Percentiles rank a stretch among this genome's conserved stretches.
phyloP scores from a whole-genome alignment of 495 filamentous ascomycete genomes.

The Bombardia bombarda region DNA sequence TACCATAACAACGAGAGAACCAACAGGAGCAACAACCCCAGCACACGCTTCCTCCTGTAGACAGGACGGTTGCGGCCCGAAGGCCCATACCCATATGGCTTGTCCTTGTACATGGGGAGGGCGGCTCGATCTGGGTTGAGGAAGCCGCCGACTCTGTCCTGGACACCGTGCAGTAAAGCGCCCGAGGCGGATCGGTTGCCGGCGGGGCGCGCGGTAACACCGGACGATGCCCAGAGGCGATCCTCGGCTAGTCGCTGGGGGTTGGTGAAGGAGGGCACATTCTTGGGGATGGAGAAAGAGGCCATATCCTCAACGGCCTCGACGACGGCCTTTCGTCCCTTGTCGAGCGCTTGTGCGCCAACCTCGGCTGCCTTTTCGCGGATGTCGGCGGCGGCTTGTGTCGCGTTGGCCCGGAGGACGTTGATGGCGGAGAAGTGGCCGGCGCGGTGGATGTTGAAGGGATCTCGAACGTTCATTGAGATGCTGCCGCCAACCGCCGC shows the following conservation, averaged over 20 bases:
- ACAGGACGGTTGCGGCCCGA: slow-evolving; percentile 39
- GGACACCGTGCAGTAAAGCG: slow-evolving; percentile 38
- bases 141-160: slow-evolving; percentile 33
- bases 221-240: slow-evolving; percentile 51
- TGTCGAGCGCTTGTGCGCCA: slow-evolving; percentile 33
- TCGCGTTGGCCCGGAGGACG: slow-evolving; percentile 31
- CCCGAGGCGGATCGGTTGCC: too few species aligned
- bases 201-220: slow-evolving; percentile 10
- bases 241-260: slow-evolving; percentile 63
- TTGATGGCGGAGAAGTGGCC: slow-evolving; percentile 29
- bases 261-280: slow-evolving; percentile 64
- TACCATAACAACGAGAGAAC: slow-evolving; percentile 49
- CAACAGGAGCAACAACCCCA: slow-evolving; percentile 41
- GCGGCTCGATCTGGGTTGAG: slow-evolving; percentile 46
- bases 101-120: slow-evolving; percentile 98
- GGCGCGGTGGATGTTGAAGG: slow-evolving; percentile 36
- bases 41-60: slow-evolving; percentile 46
- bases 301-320: slow-evolving; percentile 49
- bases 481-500: neutral
- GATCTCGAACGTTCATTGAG: slow-evolving; percentile 45
- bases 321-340: slow-evolving; percentile 6
- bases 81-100: slow-evolving; percentile 68
- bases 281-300: slow-evolving; percentile 51
- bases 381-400: slow-evolving; percentile 29
- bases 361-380: slow-evolving; percentile 34